phyloP scores from a whole-genome alignment of 2,329 filamentous ascomycete genomes.

The Colletotrichum falcatum region DNA sequence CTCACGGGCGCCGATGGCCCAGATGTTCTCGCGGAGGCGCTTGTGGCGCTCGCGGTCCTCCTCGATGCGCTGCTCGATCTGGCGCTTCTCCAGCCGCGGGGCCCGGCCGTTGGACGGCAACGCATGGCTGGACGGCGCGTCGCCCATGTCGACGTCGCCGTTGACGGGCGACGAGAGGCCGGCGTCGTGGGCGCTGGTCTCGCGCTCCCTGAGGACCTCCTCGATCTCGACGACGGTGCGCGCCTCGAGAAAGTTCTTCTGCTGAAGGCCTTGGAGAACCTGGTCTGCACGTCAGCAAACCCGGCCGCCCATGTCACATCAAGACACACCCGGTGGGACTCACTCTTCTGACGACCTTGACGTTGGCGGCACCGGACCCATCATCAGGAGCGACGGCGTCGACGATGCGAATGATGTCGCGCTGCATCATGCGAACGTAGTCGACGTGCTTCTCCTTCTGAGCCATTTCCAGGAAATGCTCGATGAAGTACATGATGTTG shows the following conservation, averaged over 20 bases:
- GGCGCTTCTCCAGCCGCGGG: conserved; percentile 77
- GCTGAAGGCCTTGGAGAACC: conserved; percentile 77
- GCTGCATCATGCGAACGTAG: conserved; percentile 94
- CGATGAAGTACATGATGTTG: conserved; percentile 99
- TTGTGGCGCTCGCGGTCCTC: conserved; percentile 97
- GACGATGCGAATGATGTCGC: conserved; percentile 91
- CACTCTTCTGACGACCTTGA: conserved; percentile 90
- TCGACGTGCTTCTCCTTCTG: conserved; percentile 79
- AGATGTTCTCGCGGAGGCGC: conserved; percentile 89
- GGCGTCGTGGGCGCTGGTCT: conserved; percentile 70
- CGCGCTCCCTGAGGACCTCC: conserved; percentile 83
- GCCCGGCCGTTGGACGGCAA: conserved; percentile 52
- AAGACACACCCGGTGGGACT: conserved; percentile 43
- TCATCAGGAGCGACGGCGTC: conserved; percentile 91
- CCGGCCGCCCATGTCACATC: background rate
- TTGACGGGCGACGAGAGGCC: conserved; percentile 63
- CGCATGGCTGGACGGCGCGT: conserved; percentile 56
- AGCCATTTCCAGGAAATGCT: conserved; percentile 91
- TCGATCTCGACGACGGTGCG: conserved; percentile 85
- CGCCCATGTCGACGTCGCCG: conserved; percentile 55
- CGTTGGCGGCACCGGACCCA: conserved; percentile 89
- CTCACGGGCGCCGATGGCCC: conserved; percentile 79
- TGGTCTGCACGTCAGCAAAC: conserved; percentile 47
- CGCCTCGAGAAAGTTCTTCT: conserved; percentile 77
- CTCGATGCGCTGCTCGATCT: conserved; percentile 96